Percentiles rank a stretch among this genome's conserved stretches.
These are phyloP conservation scores for Aspergillus viridinutans DNA, from an alignment of 2,329 filamentous ascomycete species.

Conservation along the genomic window DNA sequence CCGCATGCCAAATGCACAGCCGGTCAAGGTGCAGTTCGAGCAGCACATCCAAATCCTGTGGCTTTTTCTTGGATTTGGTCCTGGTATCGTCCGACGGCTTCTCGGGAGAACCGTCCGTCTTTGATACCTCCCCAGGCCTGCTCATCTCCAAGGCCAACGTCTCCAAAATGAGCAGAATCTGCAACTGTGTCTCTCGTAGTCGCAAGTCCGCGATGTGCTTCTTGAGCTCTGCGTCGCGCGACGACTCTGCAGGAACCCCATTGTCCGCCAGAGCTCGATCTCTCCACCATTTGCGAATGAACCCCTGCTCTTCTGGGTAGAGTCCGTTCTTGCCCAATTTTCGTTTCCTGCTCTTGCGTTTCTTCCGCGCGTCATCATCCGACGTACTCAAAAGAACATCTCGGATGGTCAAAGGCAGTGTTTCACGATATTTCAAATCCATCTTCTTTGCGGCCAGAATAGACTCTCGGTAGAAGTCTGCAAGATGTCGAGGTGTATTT, in stretches of 20 bases:
- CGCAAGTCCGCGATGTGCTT: slow-evolving; percentile 42
- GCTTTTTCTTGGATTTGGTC: slow-evolving; percentile 32
- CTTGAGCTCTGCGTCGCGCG: slow-evolving; percentile 36
- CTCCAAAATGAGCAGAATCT: slow-evolving; percentile 48
- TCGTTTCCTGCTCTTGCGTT: slow-evolving; percentile 35
- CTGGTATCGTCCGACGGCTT: slow-evolving; percentile 14
- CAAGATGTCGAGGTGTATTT: slow-evolving; percentile 24
- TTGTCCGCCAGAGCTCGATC: slow-evolving; percentile 28
- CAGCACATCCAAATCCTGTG: slow-evolving; percentile 40
- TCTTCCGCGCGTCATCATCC: slow-evolving; percentile 32
- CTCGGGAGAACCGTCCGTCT: slow-evolving; percentile 16
- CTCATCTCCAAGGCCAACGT: slow-evolving; percentile 41
- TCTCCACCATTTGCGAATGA: slow-evolving; percentile 46
- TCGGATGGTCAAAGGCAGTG: slow-evolving; percentile 38
- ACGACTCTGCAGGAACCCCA: slow-evolving; percentile 22
- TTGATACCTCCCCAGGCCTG: slow-evolving; percentile 13
- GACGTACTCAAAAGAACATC: slow-evolving; percentile 34
- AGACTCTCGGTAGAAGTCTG: slow-evolving; percentile 39
- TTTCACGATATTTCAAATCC: slow-evolving; percentile 45
- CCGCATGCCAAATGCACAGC: slow-evolving; percentile 50
- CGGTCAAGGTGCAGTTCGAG: slow-evolving; percentile 47
- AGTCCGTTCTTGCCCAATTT: slow-evolving; percentile 46
- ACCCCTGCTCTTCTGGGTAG: slow-evolving; percentile 42
- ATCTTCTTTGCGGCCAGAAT: slow-evolving; percentile 45
- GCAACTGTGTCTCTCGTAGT: slow-evolving; percentile 46